These are phyloP conservation scores for Priceomyces medius DNA, from an alignment of 805 yeast genomes.

Conservation along the genomic window DNA sequence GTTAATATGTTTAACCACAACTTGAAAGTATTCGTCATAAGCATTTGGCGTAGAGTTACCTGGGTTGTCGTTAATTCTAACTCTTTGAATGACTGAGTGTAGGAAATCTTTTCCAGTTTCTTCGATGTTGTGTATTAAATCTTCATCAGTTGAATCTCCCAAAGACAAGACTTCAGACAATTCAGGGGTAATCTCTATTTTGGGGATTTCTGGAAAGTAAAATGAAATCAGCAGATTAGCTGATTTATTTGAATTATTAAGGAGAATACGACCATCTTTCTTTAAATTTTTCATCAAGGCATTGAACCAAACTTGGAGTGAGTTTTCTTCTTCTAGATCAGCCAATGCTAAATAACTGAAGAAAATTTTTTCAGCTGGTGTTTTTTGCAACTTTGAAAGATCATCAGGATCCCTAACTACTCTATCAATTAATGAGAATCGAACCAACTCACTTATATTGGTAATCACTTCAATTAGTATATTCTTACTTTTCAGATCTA, in stretches of 20 bases:
- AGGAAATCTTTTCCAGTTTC: not conserved
- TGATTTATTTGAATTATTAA: not conserved
- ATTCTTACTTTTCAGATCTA: not conserved
- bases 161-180: not conserved
- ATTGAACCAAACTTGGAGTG: conserved; percentile 3
- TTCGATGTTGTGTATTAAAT: not conserved
- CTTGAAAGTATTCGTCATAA: not conserved
- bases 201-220: not conserved
- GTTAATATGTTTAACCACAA: not conserved
- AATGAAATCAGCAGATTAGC: not conserved
- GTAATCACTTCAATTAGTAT: not conserved
- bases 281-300: not conserved
- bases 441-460: conserved; percentile 4
- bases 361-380: conserved; percentile 2
- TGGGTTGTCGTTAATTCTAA: not conserved
- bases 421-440: conserved; percentile 1
- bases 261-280: not conserved
- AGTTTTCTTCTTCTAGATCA: conserved; percentile 5
- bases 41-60: not conserved
- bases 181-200: not conserved
- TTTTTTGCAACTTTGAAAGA: not conserved
- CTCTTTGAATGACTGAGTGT: not conserved
- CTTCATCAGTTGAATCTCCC: not conserved
- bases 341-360: conserved; percentile 6
- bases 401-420: not conserved